Conservation (phyloP, 768 basidiomycete genomes). For the Leccinellum rugosiceps region DNA sequence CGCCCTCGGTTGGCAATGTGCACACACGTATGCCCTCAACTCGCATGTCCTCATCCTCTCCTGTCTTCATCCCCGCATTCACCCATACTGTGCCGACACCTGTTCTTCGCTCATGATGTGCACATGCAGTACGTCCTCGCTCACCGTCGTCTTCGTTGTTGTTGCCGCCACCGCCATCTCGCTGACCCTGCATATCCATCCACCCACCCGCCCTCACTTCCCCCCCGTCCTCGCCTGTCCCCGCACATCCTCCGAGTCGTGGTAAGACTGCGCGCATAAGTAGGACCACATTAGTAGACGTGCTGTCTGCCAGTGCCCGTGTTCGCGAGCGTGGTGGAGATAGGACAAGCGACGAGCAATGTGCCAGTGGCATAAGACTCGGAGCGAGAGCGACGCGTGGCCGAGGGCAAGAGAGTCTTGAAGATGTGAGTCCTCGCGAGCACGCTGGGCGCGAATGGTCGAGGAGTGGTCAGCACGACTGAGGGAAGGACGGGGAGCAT, state of each 20-base stretch:
- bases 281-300: background rate
- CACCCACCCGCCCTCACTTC: no score
- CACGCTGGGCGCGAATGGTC: no score
- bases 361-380: background rate
- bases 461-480: no score
- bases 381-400: background rate
- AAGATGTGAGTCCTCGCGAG: no score
- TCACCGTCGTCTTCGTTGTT: no score
- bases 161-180: no score
- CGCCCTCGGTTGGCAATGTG: background rate
- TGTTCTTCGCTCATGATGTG: background rate
- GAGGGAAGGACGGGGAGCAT: no score
- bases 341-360: background rate
- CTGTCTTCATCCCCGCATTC: background rate
- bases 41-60: background rate
- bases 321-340: no score
- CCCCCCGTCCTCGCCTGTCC: no score
- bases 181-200: no score
- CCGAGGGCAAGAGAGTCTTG: background rate
- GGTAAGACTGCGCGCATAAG: background rate
- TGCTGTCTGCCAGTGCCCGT: no score
- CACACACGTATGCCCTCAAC: background rate
- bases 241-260: background rate
- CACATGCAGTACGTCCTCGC: no score
- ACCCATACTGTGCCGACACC: background rate